Conservation (phyloP, 495 filamentous ascomycete species). For the Podospora australis region DNA sequence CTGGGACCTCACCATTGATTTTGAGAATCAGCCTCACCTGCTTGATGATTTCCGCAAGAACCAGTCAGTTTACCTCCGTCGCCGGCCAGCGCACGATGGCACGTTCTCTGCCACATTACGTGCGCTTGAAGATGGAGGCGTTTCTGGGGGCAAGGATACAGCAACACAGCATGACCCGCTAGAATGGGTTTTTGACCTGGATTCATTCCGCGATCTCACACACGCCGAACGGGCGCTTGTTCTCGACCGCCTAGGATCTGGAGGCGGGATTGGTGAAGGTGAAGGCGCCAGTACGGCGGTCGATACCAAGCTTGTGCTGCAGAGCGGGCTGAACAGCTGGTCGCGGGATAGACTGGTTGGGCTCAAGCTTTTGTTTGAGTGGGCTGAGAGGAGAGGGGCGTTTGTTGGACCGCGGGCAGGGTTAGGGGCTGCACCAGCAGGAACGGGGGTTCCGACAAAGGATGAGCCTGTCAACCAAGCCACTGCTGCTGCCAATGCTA, state of each 20-base stretch:
- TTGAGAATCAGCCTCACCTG: slow-evolving; percentile 57
- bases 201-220: slow-evolving; percentile 57
- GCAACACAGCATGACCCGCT: slow-evolving; percentile 36
- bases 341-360: slow-evolving; percentile 67
- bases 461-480: background rate
- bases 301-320: slow-evolving; percentile 68
- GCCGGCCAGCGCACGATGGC: slow-evolving; percentile 62
- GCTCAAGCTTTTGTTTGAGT: slow-evolving; percentile 72
- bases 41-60: slow-evolving; percentile 64
- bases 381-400: slow-evolving; percentile 50
- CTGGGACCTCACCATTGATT: slow-evolving; percentile 81
- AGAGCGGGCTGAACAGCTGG: slow-evolving; percentile 53
- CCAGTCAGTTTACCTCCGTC: slow-evolving; percentile 74
- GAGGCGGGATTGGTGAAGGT: slow-evolving; percentile 40
- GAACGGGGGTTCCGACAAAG: background rate
- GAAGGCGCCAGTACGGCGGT: slow-evolving; percentile 58
- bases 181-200: slow-evolving; percentile 72
- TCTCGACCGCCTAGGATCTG: slow-evolving; percentile 41
- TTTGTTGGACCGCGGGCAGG: slow-evolving; percentile 5
- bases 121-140: slow-evolving; percentile 57
- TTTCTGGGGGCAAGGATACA: slow-evolving; percentile 28
- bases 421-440: background rate
- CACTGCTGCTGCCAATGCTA: background rate
- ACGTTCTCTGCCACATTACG: slow-evolving; percentile 70
- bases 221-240: slow-evolving; percentile 71